These are phyloP conservation scores for Kokia cookei DNA, from an alignment of 441 rosid genomes.

Conservation along the genomic window DNA sequence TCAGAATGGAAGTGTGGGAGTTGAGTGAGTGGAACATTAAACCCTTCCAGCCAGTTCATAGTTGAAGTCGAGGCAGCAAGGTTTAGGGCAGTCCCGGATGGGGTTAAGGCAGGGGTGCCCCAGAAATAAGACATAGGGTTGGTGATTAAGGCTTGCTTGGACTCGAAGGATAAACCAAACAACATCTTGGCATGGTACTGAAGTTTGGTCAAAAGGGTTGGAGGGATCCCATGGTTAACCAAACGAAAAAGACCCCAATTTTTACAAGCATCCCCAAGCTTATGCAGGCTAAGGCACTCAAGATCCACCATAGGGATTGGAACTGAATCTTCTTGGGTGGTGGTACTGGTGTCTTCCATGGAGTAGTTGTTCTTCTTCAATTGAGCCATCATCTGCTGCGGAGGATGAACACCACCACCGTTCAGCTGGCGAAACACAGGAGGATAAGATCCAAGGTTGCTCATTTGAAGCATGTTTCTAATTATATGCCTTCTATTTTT, in stretches of 20 bases:
- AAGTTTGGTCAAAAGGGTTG: conserved; percentile 24
- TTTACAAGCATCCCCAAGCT: conserved; percentile 37
- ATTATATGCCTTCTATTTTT: neutral
- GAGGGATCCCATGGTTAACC: conserved; percentile 53
- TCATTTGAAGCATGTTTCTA: conserved; percentile 13
- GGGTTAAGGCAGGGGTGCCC: conserved; percentile 51
- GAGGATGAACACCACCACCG: neutral
- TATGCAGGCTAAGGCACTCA: conserved; percentile 19
- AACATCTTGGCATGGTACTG: conserved; percentile 23
- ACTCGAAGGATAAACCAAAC: conserved; percentile 39
- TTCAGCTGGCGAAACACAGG: conserved; percentile 35
- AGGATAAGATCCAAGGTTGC: conserved; percentile 48
- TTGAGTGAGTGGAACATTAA: conserved; percentile 32
- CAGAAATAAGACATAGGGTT: conserved; percentile 48
- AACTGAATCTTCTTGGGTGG: conserved; percentile 7
- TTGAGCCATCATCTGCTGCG: neutral
- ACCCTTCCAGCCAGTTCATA: conserved; percentile 51
- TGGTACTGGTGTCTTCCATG: neutral
- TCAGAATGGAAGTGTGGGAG: conserved; percentile 20
- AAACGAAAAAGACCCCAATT: conserved; percentile 56
- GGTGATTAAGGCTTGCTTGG: conserved; percentile 26
- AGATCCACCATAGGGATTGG: conserved; percentile 38
- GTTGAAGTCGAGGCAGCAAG: conserved; percentile 14
- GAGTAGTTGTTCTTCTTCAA: neutral
- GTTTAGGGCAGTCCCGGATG: conserved; percentile 35